These are phyloP conservation scores for Trichoderma sp. DNA, from an alignment of 2,329 filamentous ascomycete genomes.

Conservation along the genomic window DNA sequence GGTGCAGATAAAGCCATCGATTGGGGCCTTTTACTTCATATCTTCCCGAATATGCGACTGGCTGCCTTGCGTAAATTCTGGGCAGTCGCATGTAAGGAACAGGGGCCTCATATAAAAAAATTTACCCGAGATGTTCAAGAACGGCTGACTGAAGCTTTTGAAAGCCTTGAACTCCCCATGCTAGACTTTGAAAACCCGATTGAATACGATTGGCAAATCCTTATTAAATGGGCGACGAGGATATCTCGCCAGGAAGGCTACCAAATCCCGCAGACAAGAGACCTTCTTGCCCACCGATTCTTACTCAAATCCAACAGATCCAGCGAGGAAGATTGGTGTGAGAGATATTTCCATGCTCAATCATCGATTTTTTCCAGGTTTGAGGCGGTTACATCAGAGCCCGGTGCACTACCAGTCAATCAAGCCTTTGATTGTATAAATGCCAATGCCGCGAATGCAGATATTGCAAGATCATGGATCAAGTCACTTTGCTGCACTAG, in stretches of 20 bases:
- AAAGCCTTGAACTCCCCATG: conserved; percentile 56
- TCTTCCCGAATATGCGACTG: conserved; percentile 55
- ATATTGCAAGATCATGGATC: conserved; percentile 57
- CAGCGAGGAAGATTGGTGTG: conserved; percentile 48
- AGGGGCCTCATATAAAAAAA: conserved; percentile 52
- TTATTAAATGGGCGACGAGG: conserved; percentile 66
- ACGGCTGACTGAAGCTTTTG: conserved; percentile 64
- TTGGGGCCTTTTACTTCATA: conserved; percentile 56
- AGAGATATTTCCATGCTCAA: conserved; percentile 54
- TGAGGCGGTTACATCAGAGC: conserved; percentile 51
- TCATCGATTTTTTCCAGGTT: conserved; percentile 58
- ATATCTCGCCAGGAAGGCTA: conserved; percentile 47
- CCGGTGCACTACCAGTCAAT: conserved; percentile 39
- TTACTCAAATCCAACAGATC: conserved; percentile 38
- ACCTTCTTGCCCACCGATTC: conserved; percentile 45
- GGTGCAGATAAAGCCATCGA: conserved; percentile 59
- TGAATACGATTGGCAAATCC: conserved; percentile 64
- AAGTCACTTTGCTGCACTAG: conserved; percentile 57
- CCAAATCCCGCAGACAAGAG: conserved; percentile 48
- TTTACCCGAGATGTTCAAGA: conserved; percentile 61
- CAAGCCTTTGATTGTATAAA: not conserved
- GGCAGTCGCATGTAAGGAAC: conserved; percentile 50
- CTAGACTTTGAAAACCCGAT: conserved; percentile 63
- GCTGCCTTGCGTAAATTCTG: conserved; percentile 56
- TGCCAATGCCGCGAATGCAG: conserved; percentile 22